Evolutionary conservation across 257 asterid genomes (phyloP), one percentile per base, ranked within the genome.

Genomic region (Solanum appendiculatum): DNA sequence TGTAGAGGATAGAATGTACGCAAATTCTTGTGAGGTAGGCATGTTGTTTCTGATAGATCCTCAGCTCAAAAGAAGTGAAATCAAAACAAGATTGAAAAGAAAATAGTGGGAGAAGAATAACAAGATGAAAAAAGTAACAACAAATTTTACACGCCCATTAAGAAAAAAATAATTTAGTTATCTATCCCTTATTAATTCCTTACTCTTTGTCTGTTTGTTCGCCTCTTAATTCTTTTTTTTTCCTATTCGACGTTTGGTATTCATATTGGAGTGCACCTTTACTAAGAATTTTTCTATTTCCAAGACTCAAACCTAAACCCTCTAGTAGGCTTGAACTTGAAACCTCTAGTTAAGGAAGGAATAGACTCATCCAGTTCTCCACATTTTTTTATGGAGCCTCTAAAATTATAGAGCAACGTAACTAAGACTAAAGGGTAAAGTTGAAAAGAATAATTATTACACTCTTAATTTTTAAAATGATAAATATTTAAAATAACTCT

Each of bases 311-410:
- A 48, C 0, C 0, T 0, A 16, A 48, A 48, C 15, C 8, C 0
- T 48, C 2, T 0, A n/a, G n/a, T n/a, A n/a, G 0, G 0, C 8
- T 5, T 0, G 0, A 48, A 48, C 0, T 1, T 0, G 21, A 48
- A 48, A 48, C 8, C 0, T 48, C 2, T 0, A n/a, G n/a, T n/a
- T n/a, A 48, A 48, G 21, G 5, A 48, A 48, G 21, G 0, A 48
- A 5, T 5, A 5, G 3, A 7, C 20, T 51, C 8, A 51, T 51
- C 0, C 3, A 16, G 3, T 51, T 0, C 23, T 51, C 15, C 9
- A 51, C 23, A 6, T 51, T 51, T 20, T 40, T 9, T 8, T 2
- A 10, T 40, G 3, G 12, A 15, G 21, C 9, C 3, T 16, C 2
- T 16, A 5, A 5, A 16, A 54, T 54, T 54, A 23, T 54, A 3